Base-by-base conservation (phyloP, 2,329 filamentous ascomycete species). In the Paecilomyces variotii region DNA sequence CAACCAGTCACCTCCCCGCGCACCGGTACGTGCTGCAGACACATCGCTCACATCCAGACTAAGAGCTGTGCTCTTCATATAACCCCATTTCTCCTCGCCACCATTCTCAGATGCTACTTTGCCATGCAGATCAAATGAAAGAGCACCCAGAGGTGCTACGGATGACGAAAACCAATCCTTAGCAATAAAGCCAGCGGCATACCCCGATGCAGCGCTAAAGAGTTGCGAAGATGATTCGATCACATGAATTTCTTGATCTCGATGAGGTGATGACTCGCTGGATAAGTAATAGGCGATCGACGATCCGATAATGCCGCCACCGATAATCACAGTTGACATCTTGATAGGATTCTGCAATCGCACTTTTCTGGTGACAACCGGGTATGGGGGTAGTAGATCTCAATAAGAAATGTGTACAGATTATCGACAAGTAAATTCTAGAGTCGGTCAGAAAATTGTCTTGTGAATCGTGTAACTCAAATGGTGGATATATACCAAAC, bases 211-310 rank as follows among this genome's bases (percentile, higher is more conserved):
- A 30, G 86, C 89, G 10, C 84, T 81, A 72, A 92, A 90, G 32
- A 92, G 79, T 61, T 84, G 70, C 0, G 78, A 70, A 3, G 81
- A 81, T 4, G 82, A 76, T 65, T 87, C 85, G 45, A 87, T 62
- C 25, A 87, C 72, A 61, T 85, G 82, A 56, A 87, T 84, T 32
- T 77, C 74, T 4, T 64, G 58, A 30, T 63, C 53, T 30, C 63
- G 54, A 28, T 63, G 59, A 35, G 56, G 32, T 4, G 60, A 60
- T 3, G 75, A 64, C 3, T 78, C 73, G 53, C 69, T 63, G 5
- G 85, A 83, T 32, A 92, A 81, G 69, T 89, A 90, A 73, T 87
- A 90, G n/a, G 87, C 87, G 10, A 85, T 87, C 1, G 86, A 85
- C 34, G 84, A 76, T 60, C 87, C 87, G 56, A 90, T 87, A 65